Conservation (phyloP, 371 early-diverging fungal genomes). For the Lichtheimia ramosa region DNA sequence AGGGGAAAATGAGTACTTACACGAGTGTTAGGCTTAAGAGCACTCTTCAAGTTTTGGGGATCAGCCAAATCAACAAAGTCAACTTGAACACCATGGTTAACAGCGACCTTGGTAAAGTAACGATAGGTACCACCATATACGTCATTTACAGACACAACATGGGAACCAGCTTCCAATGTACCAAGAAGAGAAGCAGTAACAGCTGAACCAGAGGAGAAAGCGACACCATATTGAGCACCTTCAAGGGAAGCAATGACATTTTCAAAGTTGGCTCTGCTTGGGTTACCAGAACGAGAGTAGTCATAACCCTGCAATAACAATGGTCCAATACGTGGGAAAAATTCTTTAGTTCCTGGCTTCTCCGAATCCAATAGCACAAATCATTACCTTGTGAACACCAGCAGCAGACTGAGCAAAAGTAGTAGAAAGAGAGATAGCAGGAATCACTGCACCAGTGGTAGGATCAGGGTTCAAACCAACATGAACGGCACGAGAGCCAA, state of each 20-base stretch:
- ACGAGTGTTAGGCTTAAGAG: slow-evolving; percentile 76
- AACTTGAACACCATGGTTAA: slow-evolving; percentile 67
- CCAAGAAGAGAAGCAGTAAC: slow-evolving; percentile 88
- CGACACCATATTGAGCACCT: slow-evolving; percentile 85
- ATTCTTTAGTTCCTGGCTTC: slow-evolving; percentile 5
- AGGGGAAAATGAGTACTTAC: slow-evolving; percentile 14
- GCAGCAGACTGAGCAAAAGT: slow-evolving; percentile 93
- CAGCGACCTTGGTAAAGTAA: slow-evolving; percentile 94
- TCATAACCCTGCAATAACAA: slow-evolving; percentile 75
- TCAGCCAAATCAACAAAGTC: slow-evolving; percentile 88
- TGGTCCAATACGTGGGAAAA: slow-evolving; percentile 8
- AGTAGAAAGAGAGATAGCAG: slow-evolving; percentile 92
- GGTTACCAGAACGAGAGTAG: slow-evolving; percentile 96
- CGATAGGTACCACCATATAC: slow-evolving; percentile 98
- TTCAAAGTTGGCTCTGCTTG: slow-evolving; percentile 90
- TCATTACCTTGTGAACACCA: slow-evolving; percentile 87
- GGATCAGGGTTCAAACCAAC: slow-evolving; percentile 89
- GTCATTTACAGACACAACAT: slow-evolving; percentile 92
- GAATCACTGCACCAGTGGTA: slow-evolving; percentile 91
- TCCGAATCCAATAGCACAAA: too few species aligned
- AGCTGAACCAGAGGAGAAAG: slow-evolving; percentile 94
- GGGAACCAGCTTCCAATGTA: slow-evolving; percentile 74
- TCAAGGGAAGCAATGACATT: slow-evolving; percentile 91
- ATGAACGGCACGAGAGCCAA: slow-evolving; percentile 92
- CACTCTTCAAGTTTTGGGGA: slow-evolving; percentile 66